Evolutionary conservation across 1,139 yeast species (phyloP).

Genomic region (Sugiyamaella novakii): DNA sequence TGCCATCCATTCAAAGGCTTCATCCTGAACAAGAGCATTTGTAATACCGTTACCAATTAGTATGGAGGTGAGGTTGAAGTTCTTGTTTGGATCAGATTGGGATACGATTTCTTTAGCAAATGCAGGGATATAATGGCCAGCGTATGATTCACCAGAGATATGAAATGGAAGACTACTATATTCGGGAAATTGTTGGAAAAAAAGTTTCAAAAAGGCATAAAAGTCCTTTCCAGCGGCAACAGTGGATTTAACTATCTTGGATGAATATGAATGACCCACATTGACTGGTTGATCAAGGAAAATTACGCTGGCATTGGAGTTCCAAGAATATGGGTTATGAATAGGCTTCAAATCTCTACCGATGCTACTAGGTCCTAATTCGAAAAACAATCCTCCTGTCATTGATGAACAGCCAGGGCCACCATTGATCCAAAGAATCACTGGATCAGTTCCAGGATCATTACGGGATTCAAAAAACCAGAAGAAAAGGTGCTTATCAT

Average conservation of each 20-base stretch:
- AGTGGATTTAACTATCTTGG: constrained; percentile 58
- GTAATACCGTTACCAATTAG: constrained; percentile 96
- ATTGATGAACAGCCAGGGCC: constrained; percentile 91
- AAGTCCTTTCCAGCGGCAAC: constrained; percentile 78
- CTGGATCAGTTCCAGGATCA: constrained; percentile 83
- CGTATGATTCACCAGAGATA: constrained; percentile 86
- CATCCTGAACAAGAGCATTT: constrained; percentile 87
- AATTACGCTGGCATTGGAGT: constrained; percentile 83
- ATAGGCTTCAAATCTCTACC: constrained; percentile 67
- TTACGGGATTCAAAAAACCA: constrained; percentile 91
- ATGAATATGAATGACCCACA: constrained; percentile 82
- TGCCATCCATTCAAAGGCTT: constrained; percentile 94
- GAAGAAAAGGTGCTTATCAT: constrained; percentile 80
- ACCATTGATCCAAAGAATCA: constrained; percentile 86
- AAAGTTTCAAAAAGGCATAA: constrained; percentile 70
- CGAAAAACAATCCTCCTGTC: constrained; percentile 82
- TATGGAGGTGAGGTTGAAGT: constrained; percentile 82
- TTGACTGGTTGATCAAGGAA: constrained; percentile 95
- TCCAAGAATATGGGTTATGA: constrained; percentile 83
- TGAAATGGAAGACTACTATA: constrained; percentile 62
- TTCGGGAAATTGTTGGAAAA: constrained; percentile 75
- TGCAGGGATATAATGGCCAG: constrained; percentile 83
- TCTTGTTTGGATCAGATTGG: constrained; percentile 55
- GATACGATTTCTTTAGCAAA: constrained; percentile 74
- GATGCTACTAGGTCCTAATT: constrained; percentile 83